Evolutionary conservation across 1,139 yeast genomes (phyloP), one percentile per base, ranked within the genome.

Genomic region (Groenewaldozyma auringiensis): DNA sequence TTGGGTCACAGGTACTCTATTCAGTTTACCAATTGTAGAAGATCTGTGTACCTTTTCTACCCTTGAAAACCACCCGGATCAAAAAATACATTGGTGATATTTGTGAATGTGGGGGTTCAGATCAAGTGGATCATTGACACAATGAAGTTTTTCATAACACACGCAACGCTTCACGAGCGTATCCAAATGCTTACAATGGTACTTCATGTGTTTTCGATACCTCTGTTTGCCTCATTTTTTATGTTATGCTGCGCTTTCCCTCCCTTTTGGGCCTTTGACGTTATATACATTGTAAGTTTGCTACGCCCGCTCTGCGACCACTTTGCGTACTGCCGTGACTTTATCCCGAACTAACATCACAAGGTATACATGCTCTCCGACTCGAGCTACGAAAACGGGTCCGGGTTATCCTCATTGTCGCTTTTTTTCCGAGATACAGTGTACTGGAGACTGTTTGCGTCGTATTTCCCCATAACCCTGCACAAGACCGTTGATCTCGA

Each of bases 401-500:
- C 75, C 18, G 82, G 77, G 1, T 74, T 76, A 4, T 68, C 74
- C 48, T 65, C 94, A 37, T 71, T 74, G 39, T 78, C 86, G 2
- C 65, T 68, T 2, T 70, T 78, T 69, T 71, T 85, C 61, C 73
- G 86, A 51, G 74, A 76, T 35, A 60, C 79, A 40, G 59, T 66
- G 2, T 55, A 83, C n/a, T 89, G 95, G 94, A 75, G 72, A 48
- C 75, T 79, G 68, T 86, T 83, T 63, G 82, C 81, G 34, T 69
- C 72, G 41, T 92, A 88, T 64, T 92, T 83, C 65, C 97, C 97
- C 0, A 78, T 92, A 16, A 65, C 67, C 2, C 69, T 87, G n/a
- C 83, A 81, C 63, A 85, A 83, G 59, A 74, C 89, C 0, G 73
- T 72, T 13, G 85, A 81, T 14, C 69, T 89, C 47, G 79, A 76